Conservation (phyloP, 345 rosid genomes). For the Melaleuca alternifolia region DNA sequence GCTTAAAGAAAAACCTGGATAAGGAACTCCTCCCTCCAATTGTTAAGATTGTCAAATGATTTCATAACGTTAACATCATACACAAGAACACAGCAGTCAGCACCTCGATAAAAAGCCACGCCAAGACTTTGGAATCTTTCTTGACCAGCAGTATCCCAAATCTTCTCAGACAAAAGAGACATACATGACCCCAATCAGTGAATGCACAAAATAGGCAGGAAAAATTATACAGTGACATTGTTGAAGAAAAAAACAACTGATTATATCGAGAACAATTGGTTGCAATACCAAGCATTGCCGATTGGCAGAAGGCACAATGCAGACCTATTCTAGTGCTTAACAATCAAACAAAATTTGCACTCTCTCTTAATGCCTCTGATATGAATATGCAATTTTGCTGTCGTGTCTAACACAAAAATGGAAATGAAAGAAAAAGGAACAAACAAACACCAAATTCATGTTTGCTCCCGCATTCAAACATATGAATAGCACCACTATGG, state of each 20-base stretch:
- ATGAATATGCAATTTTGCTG: background rate
- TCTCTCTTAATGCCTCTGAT: background rate
- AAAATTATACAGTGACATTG: background rate
- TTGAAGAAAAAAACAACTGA: background rate
- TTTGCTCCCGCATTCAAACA: background rate
- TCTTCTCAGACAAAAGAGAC: slow-evolving; percentile 23
- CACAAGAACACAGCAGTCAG: slow-evolving; percentile 61
- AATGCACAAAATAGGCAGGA: background rate
- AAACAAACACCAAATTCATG: background rate
- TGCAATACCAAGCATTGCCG: background rate
- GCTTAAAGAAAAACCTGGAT: slow-evolving; percentile 44
- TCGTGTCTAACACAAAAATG: background rate
- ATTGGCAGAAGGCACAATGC: background rate
- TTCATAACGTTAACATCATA: slow-evolving; percentile 74
- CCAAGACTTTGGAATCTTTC: slow-evolving; percentile 89
- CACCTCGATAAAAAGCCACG: slow-evolving; percentile 45
- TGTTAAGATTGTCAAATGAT: slow-evolving; percentile 71
- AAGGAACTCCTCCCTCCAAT: slow-evolving; percentile 81
- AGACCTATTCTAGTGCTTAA: background rate
- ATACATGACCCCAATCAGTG: background rate
- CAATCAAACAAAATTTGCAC: background rate
- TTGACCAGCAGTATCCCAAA: slow-evolving; percentile 83
- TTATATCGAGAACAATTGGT: background rate
- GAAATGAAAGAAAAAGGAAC: background rate
- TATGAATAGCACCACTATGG: background rate